Base-by-base conservation (phyloP, 164 flowering plant genomes). In the Liquidambar formosana region DNA sequence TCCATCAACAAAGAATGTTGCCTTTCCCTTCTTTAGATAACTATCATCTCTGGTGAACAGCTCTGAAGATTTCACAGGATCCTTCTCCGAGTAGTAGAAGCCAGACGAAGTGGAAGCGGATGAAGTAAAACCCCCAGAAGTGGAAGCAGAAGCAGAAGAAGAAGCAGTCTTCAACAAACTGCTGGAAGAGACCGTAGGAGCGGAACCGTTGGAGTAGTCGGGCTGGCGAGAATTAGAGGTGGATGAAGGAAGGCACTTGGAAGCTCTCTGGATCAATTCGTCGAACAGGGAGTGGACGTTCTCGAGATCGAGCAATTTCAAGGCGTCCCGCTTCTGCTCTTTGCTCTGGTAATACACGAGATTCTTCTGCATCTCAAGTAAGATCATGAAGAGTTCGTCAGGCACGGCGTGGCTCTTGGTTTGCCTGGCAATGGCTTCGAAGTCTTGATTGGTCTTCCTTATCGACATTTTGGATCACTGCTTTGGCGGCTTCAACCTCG, bases 11-110 rank as follows among this genome's bases (percentile, higher is more conserved):
- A 56, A 73, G 23, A 82, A 79, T 1, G 75, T 27, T 0, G 83
- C 22, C 68, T 86, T 88, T 5, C 83, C 28, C 71, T 78, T 85
- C 77, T 68, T 82, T 52, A 92, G 64, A 72, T 71, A 92, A 64
- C 79, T 86, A 60, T 89, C 97, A 68, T 92, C 97, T 67, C 80
- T 89, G 46, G 81, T 75, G 70, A 81, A 74, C 72, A 78, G 66
- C 64, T 82, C 82, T 3, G 75, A 44, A 13, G 19, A 52, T 59
- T 69, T 74, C 8, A 48, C 49, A 11, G 70, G 64, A 21, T 61
- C 70, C 28, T 61, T 65, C 23, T 57, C 76, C 1, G 66, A 43
- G 53, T 18, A 56, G 63, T 61, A 23, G 16, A 27, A 67, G 23
- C 57, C 62, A n/a, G 69, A 41, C 0, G 49, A 66, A 25, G 41